Percentiles rank a stretch among this genome's conserved stretches.
These are phyloP conservation scores for Vararia minispora DNA, from an alignment of 768 basidiomycete genomes.

Conservation along the genomic window DNA sequence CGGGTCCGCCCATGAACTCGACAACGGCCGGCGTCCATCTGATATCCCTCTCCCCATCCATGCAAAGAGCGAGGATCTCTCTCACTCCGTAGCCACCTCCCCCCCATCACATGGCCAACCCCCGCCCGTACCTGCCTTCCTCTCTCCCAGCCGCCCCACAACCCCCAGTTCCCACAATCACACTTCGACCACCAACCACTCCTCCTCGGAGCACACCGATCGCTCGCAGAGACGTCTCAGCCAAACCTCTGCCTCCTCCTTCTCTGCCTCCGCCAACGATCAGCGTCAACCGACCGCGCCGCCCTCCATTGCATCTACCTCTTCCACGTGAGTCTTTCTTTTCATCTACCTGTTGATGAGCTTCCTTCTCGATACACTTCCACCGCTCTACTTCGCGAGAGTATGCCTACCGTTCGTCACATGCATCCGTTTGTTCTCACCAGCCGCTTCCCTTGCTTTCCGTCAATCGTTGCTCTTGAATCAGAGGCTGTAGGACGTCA, in stretches of 20 bases:
- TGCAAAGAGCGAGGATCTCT: slow-evolving; percentile 20
- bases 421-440: too few species aligned
- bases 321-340: slow-evolving; percentile 6
- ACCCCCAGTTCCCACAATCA: slow-evolving; percentile 38
- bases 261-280: slow-evolving; percentile 42
- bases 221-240: slow-evolving; percentile 36
- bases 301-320: too few species aligned
- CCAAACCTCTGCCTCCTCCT: slow-evolving; percentile 37
- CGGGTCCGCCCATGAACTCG: slow-evolving; percentile 39
- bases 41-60: slow-evolving; percentile 3
- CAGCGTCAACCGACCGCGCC: slow-evolving; percentile 58
- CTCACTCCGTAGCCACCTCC: slow-evolving; percentile 51
- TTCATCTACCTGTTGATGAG: slow-evolving; percentile 5
- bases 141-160: slow-evolving; percentile 45
- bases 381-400: too few species aligned
- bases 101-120: slow-evolving; percentile 13
- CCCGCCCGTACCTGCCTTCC: slow-evolving; percentile 29
- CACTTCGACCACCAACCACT: slow-evolving; percentile 36
- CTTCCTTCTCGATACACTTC: neutral
- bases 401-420: too few species aligned
- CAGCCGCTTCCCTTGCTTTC: too few species aligned
- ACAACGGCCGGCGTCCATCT: slow-evolving; percentile 30
- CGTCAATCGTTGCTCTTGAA: too few species aligned
- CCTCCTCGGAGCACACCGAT: slow-evolving; percentile 44
- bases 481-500: too few species aligned